A percentile compares a stretch with the other conserved stretches of the same genome.
phyloP scores from a whole-genome alignment of 176 grass and related monocot species.

The Triticum monococcum region DNA sequence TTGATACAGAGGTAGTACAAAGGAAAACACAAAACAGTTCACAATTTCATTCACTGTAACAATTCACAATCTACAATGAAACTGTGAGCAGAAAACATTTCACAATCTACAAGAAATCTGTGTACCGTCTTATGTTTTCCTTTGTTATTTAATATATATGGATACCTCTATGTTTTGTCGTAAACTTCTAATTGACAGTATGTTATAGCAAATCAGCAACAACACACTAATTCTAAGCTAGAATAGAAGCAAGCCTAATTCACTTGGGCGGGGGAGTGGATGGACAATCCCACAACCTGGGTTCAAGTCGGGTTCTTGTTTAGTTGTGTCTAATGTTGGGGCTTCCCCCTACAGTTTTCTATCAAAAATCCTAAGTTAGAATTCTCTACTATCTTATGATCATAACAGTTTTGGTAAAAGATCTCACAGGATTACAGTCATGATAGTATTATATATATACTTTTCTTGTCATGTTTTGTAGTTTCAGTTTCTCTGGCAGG shows the following conservation, averaged over 20 bases:
- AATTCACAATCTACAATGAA: not conserved
- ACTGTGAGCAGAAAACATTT: not conserved
- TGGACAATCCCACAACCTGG: not conserved
- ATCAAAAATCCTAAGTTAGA: not conserved
- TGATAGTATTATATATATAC: not conserved
- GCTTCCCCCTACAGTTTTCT: not conserved
- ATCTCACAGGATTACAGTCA: not conserved
- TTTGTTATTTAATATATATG: not conserved
- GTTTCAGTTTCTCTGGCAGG: not conserved
- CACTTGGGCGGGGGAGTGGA: not conserved
- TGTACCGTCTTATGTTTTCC: not conserved
- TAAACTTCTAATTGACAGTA: not conserved
- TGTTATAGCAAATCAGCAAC: not conserved
- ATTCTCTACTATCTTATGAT: constrained; percentile 2
- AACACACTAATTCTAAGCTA: not conserved
- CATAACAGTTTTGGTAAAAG: not conserved
- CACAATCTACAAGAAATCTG: not conserved
- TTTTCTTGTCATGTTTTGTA: not conserved
- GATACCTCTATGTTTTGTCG: not conserved
- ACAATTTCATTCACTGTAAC: not conserved
- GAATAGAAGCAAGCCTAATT: not conserved
- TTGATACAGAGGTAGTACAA: not conserved
- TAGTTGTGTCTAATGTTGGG: not conserved
- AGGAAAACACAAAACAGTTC: not conserved
- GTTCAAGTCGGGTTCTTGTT: too few species aligned